Base-by-base conservation (phyloP, 129 eudicot genomes). In the Centella asiatica region DNA sequence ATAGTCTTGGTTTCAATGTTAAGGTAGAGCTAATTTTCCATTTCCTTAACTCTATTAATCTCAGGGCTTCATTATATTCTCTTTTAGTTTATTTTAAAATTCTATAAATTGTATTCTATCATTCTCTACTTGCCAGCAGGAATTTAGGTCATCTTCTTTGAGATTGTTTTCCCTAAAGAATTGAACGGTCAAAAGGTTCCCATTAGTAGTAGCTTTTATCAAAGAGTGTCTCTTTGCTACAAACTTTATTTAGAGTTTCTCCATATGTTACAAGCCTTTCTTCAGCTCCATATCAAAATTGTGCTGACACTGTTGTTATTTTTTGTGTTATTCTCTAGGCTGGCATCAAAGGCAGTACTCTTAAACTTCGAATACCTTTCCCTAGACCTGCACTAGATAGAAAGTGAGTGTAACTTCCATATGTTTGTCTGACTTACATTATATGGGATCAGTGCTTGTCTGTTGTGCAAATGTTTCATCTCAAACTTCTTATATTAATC, bases 291-390 rank as follows among this genome's bases (percentile, higher is more conserved):
- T 11, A 24, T 22, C 55, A 19, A 28, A 15, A 11, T 68, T 4
- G 58, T 22, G 40, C 42, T 22, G 18, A 57, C 32, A 14, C 7
- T 58, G 34, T 17, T 61, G 18, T 51, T 33, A 61, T 15, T 46
- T 63, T 42, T n/a, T n/a, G n/a, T n/a, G n/a, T n/a, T n/a, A n/a
- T n/a, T 68, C 39, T 4, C 59, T 64, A 92, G 99, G 96, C 86
- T 74, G 87, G 88, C 52, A 84, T 69, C 70, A 78, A 80, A 66
- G 96, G 96, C 58, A 78, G 69, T 27, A 76, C 80, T 46, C 86
- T 84, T 77, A 92, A 92, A 85, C 95, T 92, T 58, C 84, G 99
- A 39, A 77, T 92, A 70, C 99, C 99, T 53, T 92, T 92, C 56
- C 82, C 95, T 20, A 76, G 95, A 73, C 95, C 76, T 39, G 99